Evolutionary conservation across 768 basidiomycete genomes (phyloP), one percentile per base, ranked within the genome.

Genomic region (Leccinum subgranulosum): DNA sequence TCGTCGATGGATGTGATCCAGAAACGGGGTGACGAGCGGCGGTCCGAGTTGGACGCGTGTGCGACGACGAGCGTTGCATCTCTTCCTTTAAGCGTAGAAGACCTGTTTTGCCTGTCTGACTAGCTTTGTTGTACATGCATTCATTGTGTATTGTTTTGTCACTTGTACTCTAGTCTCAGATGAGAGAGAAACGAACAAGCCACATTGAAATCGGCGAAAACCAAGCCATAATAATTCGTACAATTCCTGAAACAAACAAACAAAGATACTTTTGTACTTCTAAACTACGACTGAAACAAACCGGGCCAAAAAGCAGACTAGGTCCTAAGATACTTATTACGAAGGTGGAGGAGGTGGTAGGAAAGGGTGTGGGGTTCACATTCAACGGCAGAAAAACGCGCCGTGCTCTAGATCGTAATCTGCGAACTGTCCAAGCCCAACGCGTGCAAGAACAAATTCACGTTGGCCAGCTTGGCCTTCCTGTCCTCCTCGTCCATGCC

Each of bases 401-500:
- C 36, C 15, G 8, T 55, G 27, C 10, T 49, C 62, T 67, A 79
- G 62, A 79, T 64, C 73, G 83, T 77, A 64, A 90, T 89, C 74
- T 88, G 88, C 68, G 88, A 89, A 63, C 81, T 82, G 66, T 84
- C 84, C 64, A 86, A 71, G 51, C 88, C 88, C 55, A 93, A 77
- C 45, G 91, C 90, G 69, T 90, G 87, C 69, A 93, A 75, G 72
- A 93, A 92, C 59, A 96, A 78, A 76, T 99, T 94, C 66, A 98
- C 93, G 74, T 98, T 98, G 53, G 86, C 85, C 63, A 97, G 77
- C 75, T 91, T 93, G 64, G 86, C 83, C 56, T 81, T 77, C 60
- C 86, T 80, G 59, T 90, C 87, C 54, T 88, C 87, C 72, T 92
- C 87, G 62, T 86, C 82, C 50, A 78, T 79, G 0, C 68, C 68